Percentiles rank a stretch among this genome's conserved stretches.
Evolutionary conservation across 2,329 filamentous ascomycete genomes (phyloP).

Genomic region (Trichoderma arundinaceum): DNA sequence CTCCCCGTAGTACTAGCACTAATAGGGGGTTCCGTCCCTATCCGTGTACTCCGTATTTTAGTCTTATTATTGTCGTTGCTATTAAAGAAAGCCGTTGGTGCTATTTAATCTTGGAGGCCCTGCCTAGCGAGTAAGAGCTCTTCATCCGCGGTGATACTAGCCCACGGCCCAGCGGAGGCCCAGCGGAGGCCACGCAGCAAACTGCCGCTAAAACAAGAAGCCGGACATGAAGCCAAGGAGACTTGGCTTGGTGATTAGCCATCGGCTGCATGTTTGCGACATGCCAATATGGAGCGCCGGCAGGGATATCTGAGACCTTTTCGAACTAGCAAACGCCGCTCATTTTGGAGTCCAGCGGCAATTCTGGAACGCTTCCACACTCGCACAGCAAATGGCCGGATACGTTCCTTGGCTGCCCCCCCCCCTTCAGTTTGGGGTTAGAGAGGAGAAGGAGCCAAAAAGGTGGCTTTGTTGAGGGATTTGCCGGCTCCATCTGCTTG

Average conservation of each 20-base stretch:
- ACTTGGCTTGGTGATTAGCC: background rate
- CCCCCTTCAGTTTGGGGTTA: background rate
- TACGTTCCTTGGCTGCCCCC: no score
- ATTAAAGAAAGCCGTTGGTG: conserved; percentile 3
- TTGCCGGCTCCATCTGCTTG: conserved; percentile 7
- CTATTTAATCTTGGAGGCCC: conserved; percentile 1
- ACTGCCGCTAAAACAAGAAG: conserved; percentile 5
- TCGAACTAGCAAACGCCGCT: conserved; percentile 13
- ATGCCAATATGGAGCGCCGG: background rate
- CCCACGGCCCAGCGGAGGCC: conserved; percentile 7
- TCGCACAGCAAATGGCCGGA: background rate
- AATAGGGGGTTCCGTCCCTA: background rate
- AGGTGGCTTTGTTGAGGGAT: conserved; percentile 5
- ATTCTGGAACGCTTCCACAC: conserved; percentile 28
- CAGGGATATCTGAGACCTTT: conserved; percentile 18
- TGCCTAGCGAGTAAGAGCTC: background rate
- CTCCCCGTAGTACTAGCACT: background rate
- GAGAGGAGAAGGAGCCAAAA: background rate
- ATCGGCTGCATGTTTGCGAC: conserved; percentile 21
- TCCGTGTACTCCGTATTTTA: background rate
- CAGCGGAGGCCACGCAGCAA: conserved; percentile 2
- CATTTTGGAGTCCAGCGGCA: conserved; percentile 1
- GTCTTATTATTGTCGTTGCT: conserved; percentile 1
- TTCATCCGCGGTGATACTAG: conserved; percentile 11
- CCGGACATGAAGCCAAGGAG: background rate